Conservation (phyloP, 176 grass and related monocot species). For the Cenchrus fungigraminus region DNA sequence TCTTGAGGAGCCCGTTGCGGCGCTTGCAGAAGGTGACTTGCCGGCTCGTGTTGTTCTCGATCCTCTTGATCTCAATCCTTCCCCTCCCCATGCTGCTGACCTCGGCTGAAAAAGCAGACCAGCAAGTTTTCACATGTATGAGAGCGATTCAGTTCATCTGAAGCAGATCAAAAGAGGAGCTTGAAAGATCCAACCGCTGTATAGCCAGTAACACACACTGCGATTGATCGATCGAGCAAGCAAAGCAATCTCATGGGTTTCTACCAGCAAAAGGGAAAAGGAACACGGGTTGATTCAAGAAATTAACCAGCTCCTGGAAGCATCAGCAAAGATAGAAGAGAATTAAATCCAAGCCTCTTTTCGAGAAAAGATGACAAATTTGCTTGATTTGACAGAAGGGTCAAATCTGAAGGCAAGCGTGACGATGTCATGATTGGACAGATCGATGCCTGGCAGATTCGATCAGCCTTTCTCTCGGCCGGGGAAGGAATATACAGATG, state of each 20-base stretch:
- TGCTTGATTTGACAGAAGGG: conserved; percentile 28
- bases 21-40: conserved; percentile 91
- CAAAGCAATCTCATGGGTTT: conserved; percentile 8
- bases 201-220: not conserved
- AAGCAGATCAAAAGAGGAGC: not conserved
- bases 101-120: not conserved
- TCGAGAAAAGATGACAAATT: conserved; percentile 8
- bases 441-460: conserved; percentile 1
- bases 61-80: conserved; percentile 86
- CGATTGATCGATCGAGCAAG: not conserved
- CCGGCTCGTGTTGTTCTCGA: conserved; percentile 79
- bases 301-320: not conserved
- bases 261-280: not conserved
- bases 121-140: not conserved
- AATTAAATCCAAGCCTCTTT: not conserved
- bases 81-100: conserved; percentile 59
- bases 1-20: conserved; percentile 79
- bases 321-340: not conserved
- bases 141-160: not conserved
- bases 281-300: not conserved
- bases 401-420: not conserved
- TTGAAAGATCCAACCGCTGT: not conserved
- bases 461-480: not conserved
- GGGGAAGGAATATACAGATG: conserved; percentile 9
- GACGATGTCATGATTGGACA: conserved; percentile 30